These are phyloP conservation scores for Scutellaria galericulata DNA, from an alignment of 257 asterid species.

Conservation along the genomic window DNA sequence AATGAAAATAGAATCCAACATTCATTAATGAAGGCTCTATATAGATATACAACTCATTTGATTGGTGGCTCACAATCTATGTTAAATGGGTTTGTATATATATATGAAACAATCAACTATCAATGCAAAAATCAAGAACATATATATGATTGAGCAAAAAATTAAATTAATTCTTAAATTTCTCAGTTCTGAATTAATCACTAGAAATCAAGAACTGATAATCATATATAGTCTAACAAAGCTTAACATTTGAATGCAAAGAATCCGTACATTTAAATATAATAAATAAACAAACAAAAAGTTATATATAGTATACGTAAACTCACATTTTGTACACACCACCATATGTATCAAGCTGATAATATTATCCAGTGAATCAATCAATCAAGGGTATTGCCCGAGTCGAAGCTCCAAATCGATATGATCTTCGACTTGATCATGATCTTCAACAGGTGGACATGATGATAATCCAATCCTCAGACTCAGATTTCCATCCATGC, in stretches of 20 bases:
- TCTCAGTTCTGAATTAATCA: not conserved
- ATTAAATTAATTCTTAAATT: not conserved
- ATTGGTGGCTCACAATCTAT: no score
- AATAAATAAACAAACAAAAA: not conserved
- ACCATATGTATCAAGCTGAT: not conserved
- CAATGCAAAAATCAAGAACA: not conserved
- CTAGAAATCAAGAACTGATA: not conserved
- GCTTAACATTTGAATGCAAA: not conserved
- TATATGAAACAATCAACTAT: no score
- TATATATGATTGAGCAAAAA: not conserved
- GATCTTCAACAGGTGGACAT: constrained; percentile 29
- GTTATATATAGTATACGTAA: not conserved
- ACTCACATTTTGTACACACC: constrained; percentile 25
- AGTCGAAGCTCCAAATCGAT: constrained; percentile 81
- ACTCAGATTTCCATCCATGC: constrained; percentile 31
- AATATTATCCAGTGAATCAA: no score
- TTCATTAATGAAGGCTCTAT: no score
- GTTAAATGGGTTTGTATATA: no score
- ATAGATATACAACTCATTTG: no score
- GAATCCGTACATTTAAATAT: not conserved
- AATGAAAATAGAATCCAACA: no score
- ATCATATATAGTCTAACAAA: not conserved
- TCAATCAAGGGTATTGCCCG: constrained; percentile 45
- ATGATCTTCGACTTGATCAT: constrained; percentile 31
- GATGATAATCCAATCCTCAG: constrained; percentile 32